Evolutionary conservation across 352 stramenopile genomes (phyloP), one percentile per base, ranked within the genome.

Genomic region (Pythium folliculosum): DNA sequence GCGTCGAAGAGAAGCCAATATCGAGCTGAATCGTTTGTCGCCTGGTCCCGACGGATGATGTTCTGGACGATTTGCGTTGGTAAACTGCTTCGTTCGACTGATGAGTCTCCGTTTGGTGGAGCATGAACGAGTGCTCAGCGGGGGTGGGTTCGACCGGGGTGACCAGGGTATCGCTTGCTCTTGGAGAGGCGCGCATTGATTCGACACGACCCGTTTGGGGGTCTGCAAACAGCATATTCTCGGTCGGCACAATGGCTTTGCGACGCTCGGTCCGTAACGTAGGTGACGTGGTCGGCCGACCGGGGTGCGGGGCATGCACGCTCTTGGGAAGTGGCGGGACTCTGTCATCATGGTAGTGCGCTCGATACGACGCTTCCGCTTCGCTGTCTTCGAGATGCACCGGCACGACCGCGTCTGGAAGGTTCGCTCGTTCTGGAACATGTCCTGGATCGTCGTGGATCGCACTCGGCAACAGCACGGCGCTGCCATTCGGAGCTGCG

Each of bases 161-260:
- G 0, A 69, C 63, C 2, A 57, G 14, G 6, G 63, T 69, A 25
- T 69, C 63, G 2, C 21, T 44, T 8, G 45, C 17, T 23, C 54
- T 23, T 25, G 47, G 37, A 13, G 38, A 40, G 17, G 27, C 37
- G 22, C 17, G 49, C 0, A 38, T 37, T 8, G 55, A 65, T n/a
- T 70, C 49, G 12, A 63, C 21, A 3, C 54, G 53, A 22, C 47
- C 30, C 9, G 47, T 52, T 12, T 19, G 23, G 7, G 17, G 16
- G 40, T 67, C 65, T 9, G 50, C 57, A 21, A 67, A 67, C 7
- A 67, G 45, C 6, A 22, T 72, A 32, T 72, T 72, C 32, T 71
- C 57, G 1, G 58, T 62, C 17, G 37, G 49, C 1, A 63, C 32
- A 43, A 71, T 65, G 25, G 19, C 30, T 22, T 45, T 45, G 3